A percentile compares a stretch with the other conserved stretches of the same genome.
Conservation (phyloP, 108 stramenopile genomes). For the Schizochytrium sp. region DNA sequence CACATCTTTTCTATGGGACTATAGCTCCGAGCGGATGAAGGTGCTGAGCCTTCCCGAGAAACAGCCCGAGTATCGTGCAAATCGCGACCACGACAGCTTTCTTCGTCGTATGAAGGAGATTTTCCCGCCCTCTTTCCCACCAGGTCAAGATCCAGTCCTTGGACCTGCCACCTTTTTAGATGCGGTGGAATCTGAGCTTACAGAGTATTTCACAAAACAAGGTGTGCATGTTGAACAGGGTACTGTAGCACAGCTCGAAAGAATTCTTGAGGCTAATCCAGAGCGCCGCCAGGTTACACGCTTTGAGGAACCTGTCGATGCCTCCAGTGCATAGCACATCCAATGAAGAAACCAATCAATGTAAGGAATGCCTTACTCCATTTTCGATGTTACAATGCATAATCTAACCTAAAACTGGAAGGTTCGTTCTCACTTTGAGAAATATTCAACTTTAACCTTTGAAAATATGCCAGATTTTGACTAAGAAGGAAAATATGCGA, state of each 20-base stretch:
- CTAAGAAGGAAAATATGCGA: too few relatives aligned
- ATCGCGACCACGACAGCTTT: slow-evolving; percentile 86
- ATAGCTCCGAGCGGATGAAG: slow-evolving; percentile 80
- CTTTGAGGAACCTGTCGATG: neutral
- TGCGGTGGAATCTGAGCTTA: slow-evolving; percentile 22
- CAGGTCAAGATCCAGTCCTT: neutral
- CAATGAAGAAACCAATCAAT: too few relatives aligned
- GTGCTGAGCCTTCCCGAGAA: slow-evolving; percentile 87
- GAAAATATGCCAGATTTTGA: too few relatives aligned
- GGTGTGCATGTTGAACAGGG: neutral
- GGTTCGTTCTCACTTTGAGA: too few relatives aligned
- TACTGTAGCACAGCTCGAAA: slow-evolving; percentile 4
- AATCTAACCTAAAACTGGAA: too few relatives aligned
- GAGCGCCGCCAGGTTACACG: neutral
- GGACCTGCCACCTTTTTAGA: slow-evolving; percentile 52
- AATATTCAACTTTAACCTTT: too few relatives aligned
- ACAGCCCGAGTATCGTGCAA: slow-evolving; percentile 87
- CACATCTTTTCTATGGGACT: slow-evolving; percentile 93
- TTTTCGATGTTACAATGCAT: too few relatives aligned
- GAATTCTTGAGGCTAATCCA: slow-evolving; percentile 13
- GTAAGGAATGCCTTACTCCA: too few relatives aligned
- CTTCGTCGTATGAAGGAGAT: slow-evolving; percentile 79
- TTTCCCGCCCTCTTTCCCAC: neutral
- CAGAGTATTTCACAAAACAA: neutral
- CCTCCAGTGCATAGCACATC: neutral